Evolutionary conservation across 2,329 filamentous ascomycete genomes (phyloP).

Genomic region (Teratosphaeria gauchensis): DNA sequence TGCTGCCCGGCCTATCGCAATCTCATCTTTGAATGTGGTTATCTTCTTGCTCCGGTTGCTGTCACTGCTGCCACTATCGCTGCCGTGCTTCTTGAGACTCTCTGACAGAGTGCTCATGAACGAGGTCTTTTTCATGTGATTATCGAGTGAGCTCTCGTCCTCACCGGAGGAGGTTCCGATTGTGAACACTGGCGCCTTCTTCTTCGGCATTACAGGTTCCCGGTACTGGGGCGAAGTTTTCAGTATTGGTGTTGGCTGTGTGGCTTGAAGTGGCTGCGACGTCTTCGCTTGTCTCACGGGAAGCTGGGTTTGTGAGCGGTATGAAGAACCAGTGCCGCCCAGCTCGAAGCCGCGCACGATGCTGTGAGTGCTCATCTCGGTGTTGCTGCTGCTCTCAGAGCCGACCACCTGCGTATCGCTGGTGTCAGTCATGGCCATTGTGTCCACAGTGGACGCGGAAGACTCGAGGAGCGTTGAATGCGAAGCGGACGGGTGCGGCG

Average conservation of each 20-base stretch:
- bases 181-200: constrained; percentile 61
- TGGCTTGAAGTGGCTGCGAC: constrained; percentile 16
- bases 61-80: constrained; percentile 9
- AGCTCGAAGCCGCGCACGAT: constrained; percentile 82
- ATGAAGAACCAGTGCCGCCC: constrained; percentile 59
- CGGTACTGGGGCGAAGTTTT: constrained; percentile 36
- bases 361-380: constrained; percentile 53
- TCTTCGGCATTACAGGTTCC: constrained; percentile 39
- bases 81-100: constrained; percentile 32
- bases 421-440: constrained; percentile 33
- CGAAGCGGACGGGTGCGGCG: constrained; percentile 22
- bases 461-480: constrained; percentile 37
- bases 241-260: constrained; percentile 50
- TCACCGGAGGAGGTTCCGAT: constrained; percentile 73
- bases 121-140: constrained; percentile 36
- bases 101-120: constrained; percentile 48
- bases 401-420: constrained; percentile 30
- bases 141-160: constrained; percentile 68
- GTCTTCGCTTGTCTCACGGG: neutral
- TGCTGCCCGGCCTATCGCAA: constrained; percentile 45
- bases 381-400: constrained; percentile 54
- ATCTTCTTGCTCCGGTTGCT: constrained; percentile 57
- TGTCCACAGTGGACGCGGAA: constrained; percentile 47
- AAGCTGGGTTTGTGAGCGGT: constrained; percentile 51
- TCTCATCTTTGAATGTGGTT: constrained; percentile 70